Base-by-base conservation (phyloP, 2,329 filamentous ascomycete genomes). In the Sclerotinia nivalis region DNA sequence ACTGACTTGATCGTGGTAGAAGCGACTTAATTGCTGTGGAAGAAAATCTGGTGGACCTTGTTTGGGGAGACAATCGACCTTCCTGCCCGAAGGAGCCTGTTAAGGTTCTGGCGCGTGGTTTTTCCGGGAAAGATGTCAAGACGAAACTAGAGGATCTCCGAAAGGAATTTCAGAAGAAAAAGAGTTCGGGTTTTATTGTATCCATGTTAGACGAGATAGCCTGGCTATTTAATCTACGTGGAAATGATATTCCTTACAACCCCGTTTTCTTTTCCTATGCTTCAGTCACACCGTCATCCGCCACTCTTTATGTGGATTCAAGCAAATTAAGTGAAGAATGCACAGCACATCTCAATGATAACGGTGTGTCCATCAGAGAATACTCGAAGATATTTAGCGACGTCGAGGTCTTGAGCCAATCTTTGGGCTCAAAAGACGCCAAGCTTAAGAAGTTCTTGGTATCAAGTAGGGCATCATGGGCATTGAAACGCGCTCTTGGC, bases 201-300 rank as follows among this genome's bases (percentile, higher is more conserved):
- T 97, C 94, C 8, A 94, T 96, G 89, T 87, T 99, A 56, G 96
- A 99, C 77, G 96, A 99, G 81, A 89, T 97, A 76, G 96, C 96
- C 15, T 99, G 96, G 96, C 85, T 99, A n/a, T 97, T 97, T 84
- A 99, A 99, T 81, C 83, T 99, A 62, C 89, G 96, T 75, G 96
- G 96, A 75, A 96, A 87, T 79, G 96, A 98, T 79, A 98, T 99
- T 74, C 93, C 93, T 0, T 99, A 96, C 83, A 99, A 99, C 78
- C 96, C 96, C 0, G 96, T 99, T 64, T 98, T 99, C 84, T 98
- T 98, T 82, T 96, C 95, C 22, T 99, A 98, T 77, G 95, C 95
- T 58, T 87, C 96, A 55, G 84, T 99, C 72, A 98, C 96, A 2
- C 88, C 89, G 1, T 89, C 85, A 15, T 84, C 88, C 1, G 92